A percentile compares a stretch with the other conserved stretches of the same genome.
phyloP scores from a whole-genome alignment of 495 filamentous ascomycete species.

The Aspergillus baeticus region DNA sequence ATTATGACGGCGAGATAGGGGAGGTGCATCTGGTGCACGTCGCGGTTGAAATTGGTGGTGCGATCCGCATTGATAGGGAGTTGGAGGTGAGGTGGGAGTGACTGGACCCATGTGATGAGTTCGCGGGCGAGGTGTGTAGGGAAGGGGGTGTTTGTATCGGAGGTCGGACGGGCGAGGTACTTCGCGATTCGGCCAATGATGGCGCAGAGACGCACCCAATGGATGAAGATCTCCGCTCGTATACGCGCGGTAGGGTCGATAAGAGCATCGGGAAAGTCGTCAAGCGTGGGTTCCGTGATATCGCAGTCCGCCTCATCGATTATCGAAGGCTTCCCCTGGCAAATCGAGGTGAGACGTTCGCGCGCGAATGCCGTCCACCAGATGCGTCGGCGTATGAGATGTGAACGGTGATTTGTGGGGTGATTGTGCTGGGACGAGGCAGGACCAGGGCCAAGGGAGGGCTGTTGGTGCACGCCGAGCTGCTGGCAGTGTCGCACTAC shows the following conservation, averaged over 20 bases:
- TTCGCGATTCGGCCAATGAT: constrained; percentile 36
- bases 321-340: constrained; percentile 34
- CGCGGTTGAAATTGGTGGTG: constrained; percentile 29
- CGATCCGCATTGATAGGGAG: constrained; percentile 27
- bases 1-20: constrained; percentile 38
- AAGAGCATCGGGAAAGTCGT: constrained; percentile 23
- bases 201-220: constrained; percentile 33
- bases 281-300: constrained; percentile 27
- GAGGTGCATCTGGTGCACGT: constrained; percentile 36
- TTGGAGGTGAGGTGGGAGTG: constrained; percentile 29
- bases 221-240: constrained; percentile 34
- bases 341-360: constrained; percentile 35
- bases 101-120: constrained; percentile 30
- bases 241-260: constrained; percentile 12
- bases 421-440: constrained; percentile 8
- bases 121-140: constrained; percentile 27
- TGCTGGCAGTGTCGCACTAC: constrained; percentile 38
- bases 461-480: constrained; percentile 34
- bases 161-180: constrained; percentile 20
- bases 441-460: background rate
- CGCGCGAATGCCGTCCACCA: constrained; percentile 41
- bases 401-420: constrained; percentile 1
- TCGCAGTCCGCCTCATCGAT: constrained; percentile 37
- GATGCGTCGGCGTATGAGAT: constrained; percentile 23
- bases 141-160: constrained; percentile 12